Conservation (phyloP, 2,329 filamentous ascomycete genomes). For the Chrysoporthe austroafricana region DNA sequence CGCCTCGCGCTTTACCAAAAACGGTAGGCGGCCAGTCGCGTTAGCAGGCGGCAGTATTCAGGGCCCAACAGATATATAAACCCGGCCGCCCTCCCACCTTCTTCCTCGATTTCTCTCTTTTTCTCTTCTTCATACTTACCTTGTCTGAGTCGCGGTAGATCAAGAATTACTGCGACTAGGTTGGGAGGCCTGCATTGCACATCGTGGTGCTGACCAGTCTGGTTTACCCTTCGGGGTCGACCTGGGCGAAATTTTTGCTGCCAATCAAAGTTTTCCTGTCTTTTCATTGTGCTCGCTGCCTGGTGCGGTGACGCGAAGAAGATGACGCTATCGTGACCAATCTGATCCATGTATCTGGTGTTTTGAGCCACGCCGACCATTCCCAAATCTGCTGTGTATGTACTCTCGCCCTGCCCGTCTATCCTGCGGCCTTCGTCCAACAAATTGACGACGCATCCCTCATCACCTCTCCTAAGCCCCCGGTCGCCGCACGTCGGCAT, state of each 20-base stretch:
- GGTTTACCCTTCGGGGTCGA: slow-evolving; percentile 58
- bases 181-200: slow-evolving; percentile 57
- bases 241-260: slow-evolving; percentile 55
- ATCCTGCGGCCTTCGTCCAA: too few relatives aligned
- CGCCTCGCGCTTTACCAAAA: background rate
- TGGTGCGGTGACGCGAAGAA: slow-evolving; percentile 49
- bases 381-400: too few relatives aligned
- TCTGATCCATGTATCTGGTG: background rate
- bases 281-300: slow-evolving; percentile 51
- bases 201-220: slow-evolving; percentile 52
- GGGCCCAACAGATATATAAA: slow-evolving; percentile 17
- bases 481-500: too few relatives aligned
- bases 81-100: slow-evolving; percentile 11
- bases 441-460: too few relatives aligned
- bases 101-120: slow-evolving; percentile 5
- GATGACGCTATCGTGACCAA: slow-evolving; percentile 31
- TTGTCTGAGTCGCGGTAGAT: slow-evolving; percentile 39
- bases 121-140: slow-evolving; percentile 28
- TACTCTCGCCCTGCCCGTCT: too few relatives aligned
- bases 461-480: too few relatives aligned
- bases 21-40: slow-evolving; percentile 10
- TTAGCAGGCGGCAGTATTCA: slow-evolving; percentile 15
- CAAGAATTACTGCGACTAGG: slow-evolving; percentile 48
- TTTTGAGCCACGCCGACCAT: too few relatives aligned
- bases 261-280: slow-evolving; percentile 28